Percentiles rank a stretch among this genome's conserved stretches.
Conservation (phyloP, 805 yeast genomes). For the Wickerhamomyces chambardii region DNA sequence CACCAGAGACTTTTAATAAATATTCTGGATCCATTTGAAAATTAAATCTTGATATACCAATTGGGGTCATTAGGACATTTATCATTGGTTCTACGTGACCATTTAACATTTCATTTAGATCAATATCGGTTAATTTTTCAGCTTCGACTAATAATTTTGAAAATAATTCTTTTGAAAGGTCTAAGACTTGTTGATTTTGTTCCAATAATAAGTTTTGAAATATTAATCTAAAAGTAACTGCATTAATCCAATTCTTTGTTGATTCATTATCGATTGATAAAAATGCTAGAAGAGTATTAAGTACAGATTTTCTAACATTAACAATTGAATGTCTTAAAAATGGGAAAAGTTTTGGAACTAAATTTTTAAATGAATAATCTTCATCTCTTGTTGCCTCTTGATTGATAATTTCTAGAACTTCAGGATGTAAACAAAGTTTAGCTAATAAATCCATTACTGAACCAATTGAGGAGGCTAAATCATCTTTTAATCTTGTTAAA, state of each 20-base stretch:
- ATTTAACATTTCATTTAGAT: slow-evolving; percentile 43
- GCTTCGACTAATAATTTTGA: slow-evolving; percentile 40
- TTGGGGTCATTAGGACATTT: slow-evolving; percentile 80
- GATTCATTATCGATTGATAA: slow-evolving; percentile 44
- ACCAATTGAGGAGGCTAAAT: slow-evolving; percentile 89
- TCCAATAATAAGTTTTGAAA: slow-evolving; percentile 87
- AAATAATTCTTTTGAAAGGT: slow-evolving; percentile 57
- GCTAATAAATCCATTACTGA: slow-evolving; percentile 93
- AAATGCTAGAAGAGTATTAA: slow-evolving; percentile 74
- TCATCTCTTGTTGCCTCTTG: slow-evolving; percentile 42
- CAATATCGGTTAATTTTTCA: slow-evolving; percentile 22
- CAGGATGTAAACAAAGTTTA: slow-evolving; percentile 72
- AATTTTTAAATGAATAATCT: slow-evolving; percentile 51
- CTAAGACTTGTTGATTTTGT: slow-evolving; percentile 68
- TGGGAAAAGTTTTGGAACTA: slow-evolving; percentile 90
- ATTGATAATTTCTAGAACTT: slow-evolving; percentile 68
- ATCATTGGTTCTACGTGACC: slow-evolving; percentile 53
- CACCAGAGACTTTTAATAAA: slow-evolving; percentile 75
- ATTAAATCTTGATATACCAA: slow-evolving; percentile 85
- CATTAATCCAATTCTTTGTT: slow-evolving; percentile 67
- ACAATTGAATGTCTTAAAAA: slow-evolving; percentile 90
- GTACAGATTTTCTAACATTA: slow-evolving; percentile 82
- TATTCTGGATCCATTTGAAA: slow-evolving; percentile 74
- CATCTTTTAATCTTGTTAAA: slow-evolving; percentile 78
- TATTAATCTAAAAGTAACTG: slow-evolving; percentile 61